A percentile compares a stretch with the other conserved stretches of the same genome.
phyloP scores from a whole-genome alignment of 345 rosid genomes.

The Ailanthus altissimus region DNA sequence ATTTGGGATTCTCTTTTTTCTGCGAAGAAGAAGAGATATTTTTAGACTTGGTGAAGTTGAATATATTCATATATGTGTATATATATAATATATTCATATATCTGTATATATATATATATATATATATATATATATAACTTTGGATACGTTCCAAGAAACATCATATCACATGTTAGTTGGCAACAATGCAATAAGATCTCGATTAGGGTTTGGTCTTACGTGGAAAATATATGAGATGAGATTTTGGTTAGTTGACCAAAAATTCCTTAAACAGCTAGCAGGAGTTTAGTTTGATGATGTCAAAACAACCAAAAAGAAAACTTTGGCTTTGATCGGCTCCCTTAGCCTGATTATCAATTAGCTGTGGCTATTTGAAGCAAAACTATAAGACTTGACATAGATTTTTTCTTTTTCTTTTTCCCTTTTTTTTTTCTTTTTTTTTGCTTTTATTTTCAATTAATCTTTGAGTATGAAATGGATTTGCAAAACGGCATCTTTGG shows the following conservation, averaged over 20 bases:
- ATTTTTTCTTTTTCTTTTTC: background rate
- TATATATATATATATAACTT: no score
- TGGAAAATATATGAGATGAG: background rate
- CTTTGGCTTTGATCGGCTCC: background rate
- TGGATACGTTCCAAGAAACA: slow-evolving; percentile 2
- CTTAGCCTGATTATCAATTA: background rate
- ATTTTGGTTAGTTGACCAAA: slow-evolving; percentile 14
- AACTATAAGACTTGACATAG: background rate
- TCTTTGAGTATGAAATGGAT: slow-evolving; percentile 10
- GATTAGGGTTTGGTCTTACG: slow-evolving; percentile 8
- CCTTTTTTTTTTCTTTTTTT: background rate
- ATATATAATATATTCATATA: no score
- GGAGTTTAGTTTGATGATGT: background rate
- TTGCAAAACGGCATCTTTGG: background rate
- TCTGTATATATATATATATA: no score
- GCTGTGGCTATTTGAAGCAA: background rate
- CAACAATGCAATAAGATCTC: background rate
- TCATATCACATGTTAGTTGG: background rate
- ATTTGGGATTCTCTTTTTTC: slow-evolving; percentile 14
- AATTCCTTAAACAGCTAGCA: background rate
- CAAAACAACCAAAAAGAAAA: background rate
- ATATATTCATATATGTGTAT: no score
- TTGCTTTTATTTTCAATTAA: background rate
- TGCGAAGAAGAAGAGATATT: slow-evolving; percentile 19
- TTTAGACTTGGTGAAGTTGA: background rate